Base-by-base conservation (phyloP, 2,329 filamentous ascomycete genomes). In the Mycocentrospora acerina region DNA sequence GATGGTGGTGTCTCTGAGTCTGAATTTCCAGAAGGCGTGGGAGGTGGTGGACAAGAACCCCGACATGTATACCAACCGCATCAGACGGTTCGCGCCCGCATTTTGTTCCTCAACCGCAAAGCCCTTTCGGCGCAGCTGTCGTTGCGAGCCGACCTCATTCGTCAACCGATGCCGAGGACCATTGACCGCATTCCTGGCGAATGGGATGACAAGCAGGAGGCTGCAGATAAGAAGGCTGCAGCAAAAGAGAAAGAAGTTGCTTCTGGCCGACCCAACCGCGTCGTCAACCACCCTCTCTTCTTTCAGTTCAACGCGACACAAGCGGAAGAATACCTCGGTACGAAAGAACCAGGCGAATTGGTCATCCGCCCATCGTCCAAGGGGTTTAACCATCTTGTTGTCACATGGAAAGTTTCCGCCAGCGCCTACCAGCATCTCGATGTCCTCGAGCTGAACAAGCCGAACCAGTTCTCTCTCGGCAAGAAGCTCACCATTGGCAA, bases 361-460 rank as follows among this genome's bases (percentile, higher is more conserved):
- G 89, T 98, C 44, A 96, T 98, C 60, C 85, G 93, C 29, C 91
- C 93, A 3, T 96, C 90, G 1, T 95, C 90, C 18, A 95, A 95
- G 67, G 93, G 93, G 29, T 86, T 89, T 42, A 93, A 98, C 66
- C 93, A 98, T 72, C 76, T 98, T 38, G 90, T 91, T 7, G 83
- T 98, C 31, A 98, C 93, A 0, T 98, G 93, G 93, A 98, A 98
- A 74, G 90, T 98, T 11, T 86, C 89, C 2, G 90, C 97, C 64
- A 86, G 86, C 43, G 83, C 97, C n/a, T 98, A 90, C 67, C 90
- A 98, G 70, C 93, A 98, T 67, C 88, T 98, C 49, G 93, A 98
- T 68, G 91, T 98, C 24, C 78, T 98, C 26, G 93, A 98, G 71
- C 77, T 98, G 60, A 88, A 95, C 68, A 98, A 98, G 71, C 89